phyloP scores from a whole-genome alignment of 179 eudicot species.

The Silene vulgaris region DNA sequence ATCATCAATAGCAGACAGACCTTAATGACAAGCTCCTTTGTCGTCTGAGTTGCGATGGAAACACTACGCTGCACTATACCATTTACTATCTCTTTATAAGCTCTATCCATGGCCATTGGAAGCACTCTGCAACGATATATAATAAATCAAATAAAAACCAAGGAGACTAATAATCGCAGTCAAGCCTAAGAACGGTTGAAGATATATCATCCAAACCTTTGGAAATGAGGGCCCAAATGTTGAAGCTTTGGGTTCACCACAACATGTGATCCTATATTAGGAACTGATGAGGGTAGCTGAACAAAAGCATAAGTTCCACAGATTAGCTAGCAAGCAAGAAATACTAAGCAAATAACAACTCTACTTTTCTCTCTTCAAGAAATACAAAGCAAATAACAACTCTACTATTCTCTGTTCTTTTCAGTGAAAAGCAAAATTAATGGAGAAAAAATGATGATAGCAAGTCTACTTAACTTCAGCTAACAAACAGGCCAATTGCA shows the following conservation, averaged over 20 bases:
- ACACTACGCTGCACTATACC: slow-evolving; percentile 85
- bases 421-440: background rate
- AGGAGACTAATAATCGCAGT: background rate
- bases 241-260: slow-evolving; percentile 70
- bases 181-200: slow-evolving; percentile 1
- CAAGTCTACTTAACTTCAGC: background rate
- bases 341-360: background rate
- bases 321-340: slow-evolving; percentile 4
- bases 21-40: slow-evolving; percentile 91
- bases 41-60: slow-evolving; percentile 83
- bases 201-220: slow-evolving; percentile 48
- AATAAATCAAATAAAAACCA: slow-evolving; percentile 8
- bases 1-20: slow-evolving; percentile 28
- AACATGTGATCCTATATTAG: slow-evolving; percentile 60
- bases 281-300: slow-evolving; percentile 59
- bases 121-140: slow-evolving; percentile 49
- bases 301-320: slow-evolving; percentile 14
- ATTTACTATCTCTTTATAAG: slow-evolving; percentile 71
- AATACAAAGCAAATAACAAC: background rate
- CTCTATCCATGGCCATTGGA: slow-evolving; percentile 77
- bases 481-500: background rate
- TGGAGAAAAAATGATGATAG: background rate
- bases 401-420: background rate
- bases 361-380: background rate
- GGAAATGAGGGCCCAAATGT: slow-evolving; percentile 61